Base-by-base conservation (phyloP, 1,284 basidiomycete species). In the Puccinia novopanici region DNA sequence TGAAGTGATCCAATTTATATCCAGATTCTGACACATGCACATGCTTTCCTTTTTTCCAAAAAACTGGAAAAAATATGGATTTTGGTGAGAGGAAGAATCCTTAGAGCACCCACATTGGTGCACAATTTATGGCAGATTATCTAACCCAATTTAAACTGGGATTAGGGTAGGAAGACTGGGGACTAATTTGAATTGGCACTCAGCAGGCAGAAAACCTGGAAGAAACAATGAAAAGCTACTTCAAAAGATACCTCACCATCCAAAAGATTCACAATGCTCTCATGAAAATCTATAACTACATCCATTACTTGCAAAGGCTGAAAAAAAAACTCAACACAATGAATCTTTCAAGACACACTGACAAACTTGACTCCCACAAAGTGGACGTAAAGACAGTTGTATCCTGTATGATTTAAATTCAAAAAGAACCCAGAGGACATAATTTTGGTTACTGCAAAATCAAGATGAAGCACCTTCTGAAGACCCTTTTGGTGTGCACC, bases 101-200 rank as follows among this genome's bases (percentile, higher is more conserved):
- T n/a, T n/a, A n/a, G n/a, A n/a, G n/a, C n/a, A n/a, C n/a, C n/a
- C n/a, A n/a, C n/a, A n/a, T n/a, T n/a, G n/a, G n/a, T n/a, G n/a
- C n/a, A n/a, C n/a, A n/a, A n/a, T n/a, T n/a, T n/a, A n/a, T n/a
- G n/a, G n/a, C n/a, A n/a, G n/a, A n/a, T n/a, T n/a, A n/a, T n/a
- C n/a, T n/a, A n/a, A n/a, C n/a, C n/a, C n/a, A n/a, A n/a, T n/a
- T n/a, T n/a, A n/a, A n/a, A n/a, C n/a, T n/a, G n/a, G n/a, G n/a
- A n/a, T n/a, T n/a, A n/a, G n/a, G n/a, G n/a, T n/a, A 57, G 27
- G 55, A 57, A 30, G 55, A 57, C 5, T 57, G 55, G 55, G 55
- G 55, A 57, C 13, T 57, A 17, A 0, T 57, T 57, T 24, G 9
- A 9, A 10, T 27, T 57, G 55, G 24, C 24, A 4, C n/a, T 24